Base-by-base conservation (phyloP, 2,329 filamentous ascomycete species). In the Trichophaea hybrida region DNA sequence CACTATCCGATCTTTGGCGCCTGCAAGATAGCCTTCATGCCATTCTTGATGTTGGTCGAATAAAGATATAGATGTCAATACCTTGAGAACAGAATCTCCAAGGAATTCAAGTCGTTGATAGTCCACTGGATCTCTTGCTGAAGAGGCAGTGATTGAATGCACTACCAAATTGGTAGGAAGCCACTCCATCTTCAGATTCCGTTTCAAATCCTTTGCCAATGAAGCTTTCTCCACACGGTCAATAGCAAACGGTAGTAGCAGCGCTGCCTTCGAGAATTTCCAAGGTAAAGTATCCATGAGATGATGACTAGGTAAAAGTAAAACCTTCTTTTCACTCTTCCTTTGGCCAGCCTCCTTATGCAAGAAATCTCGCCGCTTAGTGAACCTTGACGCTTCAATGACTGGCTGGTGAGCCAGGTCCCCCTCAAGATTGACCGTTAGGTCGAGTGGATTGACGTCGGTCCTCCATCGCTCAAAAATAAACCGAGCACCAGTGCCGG, bases 91-190 rank as follows among this genome's bases (percentile, higher is more conserved):
- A 0, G 82, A 82, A 68, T 97, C 91, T 0, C 93, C 93, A 0
- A 96, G 74, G 66, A 94, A 94, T 69, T 97, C 93, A 0, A 94
- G 74, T 2, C 85, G 77, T 67, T 97, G 85, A 69, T 96, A 96
- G 64, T 95, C 79, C 0, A 76, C 77, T 1, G 73, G 70, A 52
- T 83, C 81, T 1, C 71, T 69, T 0, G 86, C 81, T 1, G 75
- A 76, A 0, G 83, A 80, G 0, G 86, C 75, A 55, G 79, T 86
- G 54, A 94, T 83, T 1, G 90, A 88, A 7, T 80, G 82, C 17
- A 65, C 61, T n/a, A 66, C 24, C 7, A 49, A 33, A 4, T 32
- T 8, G 31, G 57, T 59, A n/a, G 63, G 58, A 35, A 64, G 49
- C 32, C 85, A 71, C 0, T 71, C 70, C 38, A 91, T 78, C 0